Base-by-base conservation (phyloP, 208 protist genomes). In the Wallacemonas rigidus region DNA sequence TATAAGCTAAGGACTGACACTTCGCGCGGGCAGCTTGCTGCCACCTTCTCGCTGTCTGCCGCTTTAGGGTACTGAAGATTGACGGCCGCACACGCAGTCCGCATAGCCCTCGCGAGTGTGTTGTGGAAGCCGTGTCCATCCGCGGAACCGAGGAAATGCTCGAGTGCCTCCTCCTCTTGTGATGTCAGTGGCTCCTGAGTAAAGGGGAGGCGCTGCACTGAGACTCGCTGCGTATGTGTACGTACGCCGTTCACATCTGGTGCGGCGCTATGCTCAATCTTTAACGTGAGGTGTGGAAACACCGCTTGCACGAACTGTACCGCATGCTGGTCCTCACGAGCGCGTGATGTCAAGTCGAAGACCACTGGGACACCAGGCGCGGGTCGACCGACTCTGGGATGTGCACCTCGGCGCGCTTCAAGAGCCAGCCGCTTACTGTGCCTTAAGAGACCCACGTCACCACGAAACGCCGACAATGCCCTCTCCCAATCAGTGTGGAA, bases 191-290 rank as follows among this genome's bases (percentile, higher is more conserved):
- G 8, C 9, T 56, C n/a, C 36, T 2, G 14, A 57, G 26, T 26
- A 26, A 38, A 11, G 5, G n/a, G 17, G 36, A 47, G 9, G 48
- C 39, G 36, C 41, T 67, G 56, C 36, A 96, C 71, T 2, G 70
- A 71, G 3, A 92, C 78, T 9, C 76, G 77, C 45, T 92, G 64
- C 36, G 87, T 86, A 62, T 94, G 89, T 48, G 88, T 88, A n/a
- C 77, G 57, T 2, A 54, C 74, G 14, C 81, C 83, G 41, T 91
- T 79, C 48, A 93, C 72, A 73, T 96, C 89, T 15, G 60, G 55
- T 1, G 81, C 89, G 47, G 79, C 78, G 2, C 86, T 88, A 77
- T 96, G 88, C 36, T 75, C 75, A 67, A 91, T 43, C 15, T 72
- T 14, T 3, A 94, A 58, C 14, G 65, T 72, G 0, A 96, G 69